Conservation (phyloP, 805 yeast species). For the Candida suzukii region DNA sequence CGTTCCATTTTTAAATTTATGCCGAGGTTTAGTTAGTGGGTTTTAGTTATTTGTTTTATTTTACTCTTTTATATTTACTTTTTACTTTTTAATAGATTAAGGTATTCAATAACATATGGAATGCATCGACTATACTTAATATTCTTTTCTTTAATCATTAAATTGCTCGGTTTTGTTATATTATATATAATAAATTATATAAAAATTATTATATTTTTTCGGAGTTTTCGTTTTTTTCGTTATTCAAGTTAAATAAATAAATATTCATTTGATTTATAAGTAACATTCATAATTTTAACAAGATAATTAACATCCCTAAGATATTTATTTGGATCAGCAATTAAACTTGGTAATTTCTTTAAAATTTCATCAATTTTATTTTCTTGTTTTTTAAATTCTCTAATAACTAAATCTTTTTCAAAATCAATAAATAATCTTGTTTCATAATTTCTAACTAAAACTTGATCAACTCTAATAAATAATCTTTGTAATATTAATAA, state of each 20-base stretch:
- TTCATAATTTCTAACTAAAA: slow-evolving; percentile 75
- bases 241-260: neutral
- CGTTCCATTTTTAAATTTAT: too few relatives aligned
- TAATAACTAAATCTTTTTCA: slow-evolving; percentile 49
- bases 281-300: neutral
- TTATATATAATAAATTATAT: too few relatives aligned
- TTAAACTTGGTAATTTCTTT: slow-evolving; percentile 33
- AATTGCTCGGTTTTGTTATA: too few relatives aligned
- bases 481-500: slow-evolving; percentile 68
- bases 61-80: too few relatives aligned
- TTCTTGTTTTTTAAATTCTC: slow-evolving; percentile 75
- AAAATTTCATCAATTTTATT: slow-evolving; percentile 41
- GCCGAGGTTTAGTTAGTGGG: too few relatives aligned
- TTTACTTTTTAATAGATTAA: too few relatives aligned
- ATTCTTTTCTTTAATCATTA: too few relatives aligned
- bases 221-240: too few relatives aligned
- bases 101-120: too few relatives aligned
- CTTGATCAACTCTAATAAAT: slow-evolving; percentile 86
- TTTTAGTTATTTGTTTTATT: too few relatives aligned
- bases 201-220: too few relatives aligned
- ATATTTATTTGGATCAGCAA: slow-evolving; percentile 60
- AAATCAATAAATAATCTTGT: slow-evolving; percentile 81
- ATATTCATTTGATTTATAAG: neutral
- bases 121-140: too few relatives aligned
- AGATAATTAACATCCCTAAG: slow-evolving; percentile 60